Base-by-base conservation (phyloP, 1,139 yeast genomes). In the Nakaseomyces kungkrabaensis region DNA sequence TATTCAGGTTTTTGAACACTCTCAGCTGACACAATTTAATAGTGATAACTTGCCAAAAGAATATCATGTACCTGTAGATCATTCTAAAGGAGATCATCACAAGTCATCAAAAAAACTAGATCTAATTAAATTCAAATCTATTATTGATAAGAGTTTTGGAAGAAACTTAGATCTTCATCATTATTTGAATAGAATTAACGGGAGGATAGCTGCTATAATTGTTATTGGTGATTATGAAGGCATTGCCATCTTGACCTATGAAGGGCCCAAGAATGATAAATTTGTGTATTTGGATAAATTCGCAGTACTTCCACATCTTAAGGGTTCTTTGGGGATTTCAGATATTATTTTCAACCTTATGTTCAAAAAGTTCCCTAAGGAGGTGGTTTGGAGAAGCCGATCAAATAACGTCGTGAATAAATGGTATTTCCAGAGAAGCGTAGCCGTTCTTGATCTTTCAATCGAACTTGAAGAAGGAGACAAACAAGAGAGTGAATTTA, bases 141-240 rank as follows among this genome's bases (percentile, higher is more conserved):
- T 92, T 33, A 78, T 92, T 38, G 84, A 89, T 54, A 86, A 84
- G 58, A 87, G 97, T 0, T 92, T 92, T 61, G 83, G 84, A 4
- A 79, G 82, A 54, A 62, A 74, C 3, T 68, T 92, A n/a, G 80
- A 87, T 56, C 62, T 78, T 49, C 76, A 78, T 0, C 80, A 77
- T 51, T 92, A 90, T 62, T 68, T 87, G 34, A 54, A 70, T 1
- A 72, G 98, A 48, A 75, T 92, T 36, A 76, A 82, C 54, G 73
- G 79, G 1, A 71, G 73, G 4, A 72, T 92, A 6, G 92, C 96
- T 0, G 84, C 87, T 0, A 66, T 92, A 11, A 81, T 92, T 6
- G 77, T 92, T 22, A 86, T 92, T 4, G 98, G 97, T 0, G 95
- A 92, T 62, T 92, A 92, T 63, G 96, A 90, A 56, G 98, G 97